Conservation (phyloP, 139 green algal genomes). For the Deuterostichococcus epilithicus region DNA sequence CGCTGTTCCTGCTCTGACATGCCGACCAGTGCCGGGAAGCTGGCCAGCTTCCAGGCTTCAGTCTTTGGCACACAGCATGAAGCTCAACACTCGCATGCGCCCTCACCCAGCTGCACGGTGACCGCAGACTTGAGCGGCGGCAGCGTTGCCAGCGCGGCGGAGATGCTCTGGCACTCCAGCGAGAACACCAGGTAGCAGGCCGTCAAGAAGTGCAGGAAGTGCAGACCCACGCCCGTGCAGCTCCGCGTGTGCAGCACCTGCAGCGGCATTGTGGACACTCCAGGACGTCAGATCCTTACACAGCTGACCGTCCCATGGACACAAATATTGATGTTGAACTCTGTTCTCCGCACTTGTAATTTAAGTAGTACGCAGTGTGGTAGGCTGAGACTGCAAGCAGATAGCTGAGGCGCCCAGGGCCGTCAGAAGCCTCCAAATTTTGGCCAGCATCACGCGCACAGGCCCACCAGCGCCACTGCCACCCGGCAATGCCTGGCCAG, state of each 20-base stretch:
- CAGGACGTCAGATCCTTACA: background rate
- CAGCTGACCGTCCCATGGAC: background rate
- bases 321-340: background rate
- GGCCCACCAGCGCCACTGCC: background rate
- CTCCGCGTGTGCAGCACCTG: constrained; percentile 32
- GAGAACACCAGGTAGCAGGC: constrained; percentile 27
- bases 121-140: background rate
- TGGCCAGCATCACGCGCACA: too few species aligned
- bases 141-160: constrained; percentile 15
- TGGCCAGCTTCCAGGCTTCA: background rate
- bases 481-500: background rate
- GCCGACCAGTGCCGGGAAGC: background rate
- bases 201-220: constrained; percentile 29
- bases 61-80: too few species aligned
- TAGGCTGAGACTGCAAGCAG: too few species aligned
- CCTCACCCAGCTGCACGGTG: background rate
- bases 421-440: too few species aligned
- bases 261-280: background rate
- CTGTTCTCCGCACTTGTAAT: too few species aligned
- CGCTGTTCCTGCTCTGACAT: background rate
- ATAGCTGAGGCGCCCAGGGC: too few species aligned
- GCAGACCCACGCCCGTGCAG: constrained; percentile 21
- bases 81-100: too few species aligned
- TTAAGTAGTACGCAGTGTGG: too few species aligned
- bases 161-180: constrained; percentile 13